Evolutionary conservation across 2,329 filamentous ascomycete genomes (phyloP).

Genomic region (Aschersonia sp.): DNA sequence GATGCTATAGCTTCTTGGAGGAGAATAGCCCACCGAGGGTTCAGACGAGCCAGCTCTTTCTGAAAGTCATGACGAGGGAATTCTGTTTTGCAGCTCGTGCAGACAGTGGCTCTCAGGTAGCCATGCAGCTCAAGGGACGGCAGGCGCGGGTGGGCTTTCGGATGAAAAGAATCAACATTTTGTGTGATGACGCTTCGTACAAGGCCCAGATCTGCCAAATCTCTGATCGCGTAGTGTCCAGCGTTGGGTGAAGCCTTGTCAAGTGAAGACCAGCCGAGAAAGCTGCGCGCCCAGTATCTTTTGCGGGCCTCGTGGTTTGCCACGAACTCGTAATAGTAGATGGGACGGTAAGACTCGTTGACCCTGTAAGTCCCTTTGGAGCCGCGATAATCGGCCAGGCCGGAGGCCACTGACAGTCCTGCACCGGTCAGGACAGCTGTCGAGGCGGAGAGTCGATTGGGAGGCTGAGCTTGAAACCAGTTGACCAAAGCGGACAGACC

Average conservation of each 20-base stretch:
- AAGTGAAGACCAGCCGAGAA: conserved; percentile 80
- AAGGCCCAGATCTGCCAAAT: conserved; percentile 57
- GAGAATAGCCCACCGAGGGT: conserved; percentile 75
- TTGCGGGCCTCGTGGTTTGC: conserved; percentile 71
- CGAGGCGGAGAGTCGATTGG: conserved; percentile 28
- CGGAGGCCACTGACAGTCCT: conserved; percentile 85
- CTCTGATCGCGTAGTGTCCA: conserved; percentile 62
- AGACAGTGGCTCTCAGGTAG: conserved; percentile 69
- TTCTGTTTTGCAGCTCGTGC: conserved; percentile 62
- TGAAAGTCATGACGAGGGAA: conserved; percentile 66
- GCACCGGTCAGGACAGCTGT: conserved; percentile 57
- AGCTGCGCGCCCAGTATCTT: conserved; percentile 91
- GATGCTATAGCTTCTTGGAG: conserved; percentile 55
- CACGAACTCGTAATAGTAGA: conserved; percentile 86
- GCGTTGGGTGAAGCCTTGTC: conserved; percentile 66
- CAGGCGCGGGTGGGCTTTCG: conserved; percentile 56
- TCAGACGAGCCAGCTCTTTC: conserved; percentile 57
- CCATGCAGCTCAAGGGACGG: conserved; percentile 81
- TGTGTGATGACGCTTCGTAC: conserved; percentile 76
- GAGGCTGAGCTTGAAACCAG: conserved; percentile 55
- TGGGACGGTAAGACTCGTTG: conserved; percentile 80
- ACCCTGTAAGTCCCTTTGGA: conserved; percentile 81
- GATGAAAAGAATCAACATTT: conserved; percentile 94
- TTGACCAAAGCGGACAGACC: conserved; percentile 63
- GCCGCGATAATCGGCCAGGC: conserved; percentile 85